phyloP scores from a whole-genome alignment of 1,284 basidiomycete species.

The Ganoderma lucidum region DNA sequence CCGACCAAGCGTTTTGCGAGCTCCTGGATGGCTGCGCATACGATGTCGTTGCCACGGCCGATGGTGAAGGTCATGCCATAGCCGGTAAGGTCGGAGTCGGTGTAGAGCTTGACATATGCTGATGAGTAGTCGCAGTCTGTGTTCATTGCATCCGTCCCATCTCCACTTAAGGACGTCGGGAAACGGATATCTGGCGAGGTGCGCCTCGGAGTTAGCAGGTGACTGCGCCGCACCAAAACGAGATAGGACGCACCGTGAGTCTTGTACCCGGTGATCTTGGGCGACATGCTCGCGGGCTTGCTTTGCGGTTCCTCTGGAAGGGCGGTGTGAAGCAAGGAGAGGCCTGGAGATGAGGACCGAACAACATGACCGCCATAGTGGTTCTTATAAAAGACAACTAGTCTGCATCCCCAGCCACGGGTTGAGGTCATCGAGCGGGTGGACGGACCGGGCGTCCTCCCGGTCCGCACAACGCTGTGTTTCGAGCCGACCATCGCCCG shows the following conservation, averaged over 20 bases:
- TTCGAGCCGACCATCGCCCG: neutral
- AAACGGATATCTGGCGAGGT: conserved; percentile 76
- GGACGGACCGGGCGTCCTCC: neutral
- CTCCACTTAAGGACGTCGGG: conserved; percentile 84
- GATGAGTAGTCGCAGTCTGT: conserved; percentile 96
- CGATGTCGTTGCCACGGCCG: conserved; percentile 94
- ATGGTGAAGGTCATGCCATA: conserved; percentile 99
- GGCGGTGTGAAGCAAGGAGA: neutral
- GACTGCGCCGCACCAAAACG: neutral
- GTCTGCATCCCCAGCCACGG: neutral
- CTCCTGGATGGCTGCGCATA: conserved; percentile 82
- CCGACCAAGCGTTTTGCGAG: conserved; percentile 85
- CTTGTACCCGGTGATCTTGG: conserved; percentile 60
- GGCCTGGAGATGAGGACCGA: conserved; percentile 10
- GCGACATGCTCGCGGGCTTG: conserved; percentile 36
- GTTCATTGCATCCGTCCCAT: conserved; percentile 95
- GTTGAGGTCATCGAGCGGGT: conserved; percentile 22
- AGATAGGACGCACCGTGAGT: conserved; percentile 51
- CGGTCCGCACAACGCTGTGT: neutral
- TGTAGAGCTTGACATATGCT: conserved; percentile 86
- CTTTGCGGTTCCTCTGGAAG: neutral
- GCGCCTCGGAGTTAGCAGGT: neutral
- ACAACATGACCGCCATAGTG: conserved; percentile 17
- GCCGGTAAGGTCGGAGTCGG: conserved; percentile 77
- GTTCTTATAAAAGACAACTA: conserved; percentile 24